phyloP scores from a whole-genome alignment of 129 eudicot species.

The Smallanthus sonchifolius region DNA sequence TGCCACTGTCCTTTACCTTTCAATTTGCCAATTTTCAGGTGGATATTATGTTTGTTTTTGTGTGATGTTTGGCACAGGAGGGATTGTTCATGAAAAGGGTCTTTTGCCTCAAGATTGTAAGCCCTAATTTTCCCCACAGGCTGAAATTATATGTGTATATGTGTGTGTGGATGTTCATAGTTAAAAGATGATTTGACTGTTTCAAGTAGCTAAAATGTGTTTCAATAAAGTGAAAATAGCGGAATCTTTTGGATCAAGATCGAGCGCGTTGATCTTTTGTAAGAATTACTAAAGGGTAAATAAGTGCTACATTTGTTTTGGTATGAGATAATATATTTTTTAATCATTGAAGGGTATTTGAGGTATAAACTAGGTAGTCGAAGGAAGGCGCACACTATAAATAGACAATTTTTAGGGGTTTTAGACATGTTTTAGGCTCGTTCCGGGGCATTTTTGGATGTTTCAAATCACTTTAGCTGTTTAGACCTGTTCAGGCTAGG shows the following conservation, averaged over 20 bases:
- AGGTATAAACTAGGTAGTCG: neutral
- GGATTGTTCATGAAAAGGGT: conserved; percentile 92
- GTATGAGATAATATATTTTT: neutral
- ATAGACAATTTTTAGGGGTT: no score
- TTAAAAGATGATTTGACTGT: neutral
- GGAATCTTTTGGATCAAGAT: neutral
- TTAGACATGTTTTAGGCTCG: no score
- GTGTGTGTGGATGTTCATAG: neutral
- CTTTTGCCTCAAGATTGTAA: conserved; percentile 82
- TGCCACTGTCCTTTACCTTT: neutral
- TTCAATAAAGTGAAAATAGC: neutral
- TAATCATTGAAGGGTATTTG: neutral
- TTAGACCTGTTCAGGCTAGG: no score
- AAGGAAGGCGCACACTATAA: no score
- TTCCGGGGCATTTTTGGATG: no score
- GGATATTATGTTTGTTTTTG: neutral
- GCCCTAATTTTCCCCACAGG: conserved; percentile 8
- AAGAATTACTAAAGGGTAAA: neutral
- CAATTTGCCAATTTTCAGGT: neutral
- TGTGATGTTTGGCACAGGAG: conserved; percentile 41
- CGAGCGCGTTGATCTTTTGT: neutral
- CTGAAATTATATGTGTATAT: neutral
- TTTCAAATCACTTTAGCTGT: no score
- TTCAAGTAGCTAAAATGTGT: neutral
- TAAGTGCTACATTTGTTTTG: neutral